phyloP scores from a whole-genome alignment of 169 alveolate species.

The Plasmodium ovale region DNA sequence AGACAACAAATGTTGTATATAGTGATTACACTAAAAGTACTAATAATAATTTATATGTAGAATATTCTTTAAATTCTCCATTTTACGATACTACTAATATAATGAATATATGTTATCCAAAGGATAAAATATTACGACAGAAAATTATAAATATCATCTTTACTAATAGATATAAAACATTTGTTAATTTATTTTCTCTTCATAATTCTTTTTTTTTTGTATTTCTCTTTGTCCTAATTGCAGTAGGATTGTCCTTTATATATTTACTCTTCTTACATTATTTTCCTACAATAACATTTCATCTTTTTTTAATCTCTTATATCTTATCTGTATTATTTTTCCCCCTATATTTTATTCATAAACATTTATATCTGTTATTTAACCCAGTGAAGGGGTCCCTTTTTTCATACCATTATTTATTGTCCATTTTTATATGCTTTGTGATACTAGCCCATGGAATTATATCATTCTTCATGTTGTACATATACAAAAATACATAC shows the following conservation, averaged over 20 bases:
- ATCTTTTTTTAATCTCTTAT: constrained; percentile 20
- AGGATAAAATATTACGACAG: constrained; percentile 48
- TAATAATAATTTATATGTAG: constrained; percentile 59
- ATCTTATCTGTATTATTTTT: constrained; percentile 9
- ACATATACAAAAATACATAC: constrained; percentile 51
- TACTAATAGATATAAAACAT: constrained; percentile 53
- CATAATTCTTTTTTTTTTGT: constrained; percentile 23
- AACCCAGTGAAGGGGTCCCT: constrained; percentile 57
- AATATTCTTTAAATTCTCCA: constrained; percentile 58
- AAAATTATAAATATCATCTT: constrained; percentile 35
- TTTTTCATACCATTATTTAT: constrained; percentile 60
- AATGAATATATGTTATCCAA: constrained; percentile 63
- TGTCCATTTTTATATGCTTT: constrained; percentile 30
- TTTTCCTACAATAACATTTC: constrained; percentile 10
- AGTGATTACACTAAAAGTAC: constrained; percentile 64
- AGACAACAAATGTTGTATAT: constrained; percentile 46
- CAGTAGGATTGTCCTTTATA: constrained; percentile 13
- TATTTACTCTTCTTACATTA: constrained; percentile 32
- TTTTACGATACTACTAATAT: constrained; percentile 54
- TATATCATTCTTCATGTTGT: constrained; percentile 24
- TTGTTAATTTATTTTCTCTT: constrained; percentile 66
- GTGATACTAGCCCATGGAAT: constrained; percentile 20
- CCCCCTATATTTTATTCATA: constrained; percentile 54
- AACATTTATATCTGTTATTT: constrained; percentile 56
- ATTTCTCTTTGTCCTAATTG: constrained; percentile 9